Evolutionary conservation across 2,329 filamentous ascomycete genomes (phyloP), one percentile per base, ranked within the genome.

Genomic region (Calonectria pseudoreteaudii): DNA sequence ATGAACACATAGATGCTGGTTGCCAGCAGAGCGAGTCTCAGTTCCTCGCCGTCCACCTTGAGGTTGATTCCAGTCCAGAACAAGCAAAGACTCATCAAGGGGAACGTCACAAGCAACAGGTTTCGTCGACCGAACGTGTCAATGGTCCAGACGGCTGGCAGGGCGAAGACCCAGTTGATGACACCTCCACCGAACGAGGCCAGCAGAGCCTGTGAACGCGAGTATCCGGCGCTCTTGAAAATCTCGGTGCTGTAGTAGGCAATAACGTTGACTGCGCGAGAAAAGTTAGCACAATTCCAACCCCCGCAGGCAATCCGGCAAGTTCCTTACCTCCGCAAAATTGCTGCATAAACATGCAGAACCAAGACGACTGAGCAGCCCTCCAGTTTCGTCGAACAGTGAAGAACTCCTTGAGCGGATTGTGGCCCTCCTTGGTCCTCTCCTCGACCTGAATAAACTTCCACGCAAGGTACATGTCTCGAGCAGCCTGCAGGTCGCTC

Each of bases 111-210:
- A 52, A 80, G 77, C n/a, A 80, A 75, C 60, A 91, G 82, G 30
- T 87, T 83, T n/a, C 89, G 86, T 38, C 89, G 87, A 16, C 89
- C 89, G 74, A 86, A 90, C 0, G 88, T 90, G 75, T 91, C 89
- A 52, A 84, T 84, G 7, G 82, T 84, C 74, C 79, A 82, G 38
- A 84, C 76, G 13, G 82, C 82, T 10, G 82, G 82, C 65, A 83
- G 73, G 6, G 82, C 81, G 71, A 75, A 91, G 38, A 90, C 50
- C 78, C 90, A 90, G 81, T 90, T 90, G 70, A 90, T 84, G 38
- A 89, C 81, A 30, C 83, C 83, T 16, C 80, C 81, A n/a, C 83
- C 83, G 38, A 84, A 80, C 2, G 82, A 84, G 20, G 80, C 81
- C 60, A 82, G 76, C 0, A 84, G 77, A 5, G 83, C 83, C 11